Base-by-base conservation (phyloP, 495 filamentous ascomycete species). In the Annulohypoxylon moriforme region DNA sequence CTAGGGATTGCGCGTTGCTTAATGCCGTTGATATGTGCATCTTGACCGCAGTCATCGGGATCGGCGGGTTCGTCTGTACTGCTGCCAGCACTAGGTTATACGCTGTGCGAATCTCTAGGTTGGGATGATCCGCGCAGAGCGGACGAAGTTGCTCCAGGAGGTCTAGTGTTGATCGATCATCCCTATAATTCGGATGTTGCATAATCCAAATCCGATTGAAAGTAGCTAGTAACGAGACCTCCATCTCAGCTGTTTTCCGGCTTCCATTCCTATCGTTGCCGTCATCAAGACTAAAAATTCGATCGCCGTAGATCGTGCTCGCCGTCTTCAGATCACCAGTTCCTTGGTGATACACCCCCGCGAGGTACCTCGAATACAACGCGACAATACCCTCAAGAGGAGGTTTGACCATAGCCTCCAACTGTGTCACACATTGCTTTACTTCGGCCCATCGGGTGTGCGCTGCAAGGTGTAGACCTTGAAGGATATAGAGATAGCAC, bases 141-240 rank as follows among this genome's bases (percentile, higher is more conserved):
- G 87, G 87, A 44, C 92, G 88, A 4, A 96, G 83, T 4, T 85
- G 82, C 1, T 87, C 79, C n/a, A 97, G 78, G 1, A 95, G 76
- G 5, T 82, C 77, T 4, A 81, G 88, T 81, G 57, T 88, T 64
- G 53, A 77, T 27, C 76, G 81, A 5, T 82, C 80, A 63, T 86
- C 77, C 40, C 81, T 81, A 25, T 90, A 86, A 0, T 77, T 67
- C 7, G 87, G 86, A 38, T 89, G 82, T 49, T 94, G 92, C 69
- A 97, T 82, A 61, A 98, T 96, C 77, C 94, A 90, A 25, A 97
- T 80, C 22, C 86, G 86, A 79, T 97, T 98, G 64, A 99, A 86
- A 4, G 89, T 82, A 4, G 93, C 91, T 10, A 98, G 86, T 53
- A 97, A 87, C 8, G 89, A 83, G 18, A 96, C 81, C 68, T 97